These are phyloP conservation scores for Ogataea paradorogensis DNA, from an alignment of 805 yeast genomes.

Conservation along the genomic window DNA sequence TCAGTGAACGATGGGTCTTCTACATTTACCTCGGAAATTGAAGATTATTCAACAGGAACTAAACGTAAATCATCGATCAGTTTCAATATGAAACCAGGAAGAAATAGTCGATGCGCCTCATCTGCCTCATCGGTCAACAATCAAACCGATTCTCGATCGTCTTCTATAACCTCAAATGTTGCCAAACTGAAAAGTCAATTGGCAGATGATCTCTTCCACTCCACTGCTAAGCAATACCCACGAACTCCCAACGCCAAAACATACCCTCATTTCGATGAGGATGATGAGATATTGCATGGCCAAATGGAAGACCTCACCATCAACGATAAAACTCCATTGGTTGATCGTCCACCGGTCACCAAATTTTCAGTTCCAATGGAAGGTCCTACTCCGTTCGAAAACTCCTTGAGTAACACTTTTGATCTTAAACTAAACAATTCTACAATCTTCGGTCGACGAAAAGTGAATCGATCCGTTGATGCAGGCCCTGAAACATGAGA, in stretches of 20 bases:
- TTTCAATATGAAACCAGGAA: slow-evolving; percentile 21
- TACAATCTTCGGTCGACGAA: slow-evolving; percentile 57
- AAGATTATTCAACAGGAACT: slow-evolving; percentile 21
- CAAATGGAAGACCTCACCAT: slow-evolving; percentile 5
- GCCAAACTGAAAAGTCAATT: slow-evolving; percentile 1
- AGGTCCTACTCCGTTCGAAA: slow-evolving; percentile 7
- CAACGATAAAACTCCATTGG: slow-evolving; percentile 12
- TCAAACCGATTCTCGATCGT: slow-evolving; percentile 10
- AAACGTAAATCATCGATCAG: slow-evolving; percentile 29
- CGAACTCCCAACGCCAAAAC: slow-evolving; percentile 18
- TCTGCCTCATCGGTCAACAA: slow-evolving; percentile 17
- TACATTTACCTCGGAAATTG: slow-evolving; percentile 25
- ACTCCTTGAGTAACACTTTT: slow-evolving; percentile 31
- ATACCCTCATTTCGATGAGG: slow-evolving; percentile 12
- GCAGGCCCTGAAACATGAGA: slow-evolving; percentile 20
- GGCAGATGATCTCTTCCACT: background rate
- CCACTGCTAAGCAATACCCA: slow-evolving; percentile 13
- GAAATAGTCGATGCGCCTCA: slow-evolving; percentile 25
- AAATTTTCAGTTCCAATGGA: slow-evolving; percentile 9
- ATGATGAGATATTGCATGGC: slow-evolving; percentile 5
- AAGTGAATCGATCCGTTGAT: slow-evolving; percentile 24
- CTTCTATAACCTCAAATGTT: slow-evolving; percentile 11
- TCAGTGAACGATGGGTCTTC: slow-evolving; percentile 17
- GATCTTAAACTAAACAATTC: slow-evolving; percentile 64
- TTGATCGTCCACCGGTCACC: slow-evolving; percentile 13